Percentiles rank a stretch among this genome's conserved stretches.
phyloP scores from a whole-genome alignment of 139 green algal genomes.

The Chloropicon primus region DNA sequence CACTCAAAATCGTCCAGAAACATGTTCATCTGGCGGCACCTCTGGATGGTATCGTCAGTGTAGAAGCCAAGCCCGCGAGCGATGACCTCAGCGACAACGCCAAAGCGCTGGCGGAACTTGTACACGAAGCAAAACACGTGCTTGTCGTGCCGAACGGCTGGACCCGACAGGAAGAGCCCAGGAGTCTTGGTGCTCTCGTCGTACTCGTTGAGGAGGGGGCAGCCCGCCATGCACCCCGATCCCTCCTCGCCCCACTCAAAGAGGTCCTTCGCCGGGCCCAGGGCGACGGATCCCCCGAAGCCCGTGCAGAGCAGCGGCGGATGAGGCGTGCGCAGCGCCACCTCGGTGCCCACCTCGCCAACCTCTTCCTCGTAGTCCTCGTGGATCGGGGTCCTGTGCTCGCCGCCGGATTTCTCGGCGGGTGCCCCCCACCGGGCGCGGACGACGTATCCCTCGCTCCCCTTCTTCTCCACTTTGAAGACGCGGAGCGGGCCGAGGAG shows the following conservation, averaged over 20 bases:
- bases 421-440: background rate
- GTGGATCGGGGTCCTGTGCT: background rate
- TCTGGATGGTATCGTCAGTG: background rate
- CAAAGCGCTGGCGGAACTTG: slow-evolving; percentile 1
- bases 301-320: background rate
- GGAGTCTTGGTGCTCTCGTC: slow-evolving; percentile 1
- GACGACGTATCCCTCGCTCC: background rate
- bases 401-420: background rate
- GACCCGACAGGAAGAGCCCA: background rate
- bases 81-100: background rate
- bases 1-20: background rate
- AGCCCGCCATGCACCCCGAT: background rate
- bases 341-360: background rate
- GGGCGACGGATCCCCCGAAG: background rate
- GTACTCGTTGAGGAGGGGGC: background rate
- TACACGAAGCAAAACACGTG: slow-evolving; percentile 2
- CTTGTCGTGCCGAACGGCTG: background rate
- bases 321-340: background rate
- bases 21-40: background rate
- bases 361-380: background rate
- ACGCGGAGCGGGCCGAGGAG: background rate
- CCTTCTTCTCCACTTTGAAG: background rate
- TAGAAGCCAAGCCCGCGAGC: background rate
- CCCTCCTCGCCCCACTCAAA: background rate
- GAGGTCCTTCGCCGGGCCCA: background rate